Evolutionary conservation across 495 filamentous ascomycete genomes (phyloP).

Genomic region (Aspergillus affinis): DNA sequence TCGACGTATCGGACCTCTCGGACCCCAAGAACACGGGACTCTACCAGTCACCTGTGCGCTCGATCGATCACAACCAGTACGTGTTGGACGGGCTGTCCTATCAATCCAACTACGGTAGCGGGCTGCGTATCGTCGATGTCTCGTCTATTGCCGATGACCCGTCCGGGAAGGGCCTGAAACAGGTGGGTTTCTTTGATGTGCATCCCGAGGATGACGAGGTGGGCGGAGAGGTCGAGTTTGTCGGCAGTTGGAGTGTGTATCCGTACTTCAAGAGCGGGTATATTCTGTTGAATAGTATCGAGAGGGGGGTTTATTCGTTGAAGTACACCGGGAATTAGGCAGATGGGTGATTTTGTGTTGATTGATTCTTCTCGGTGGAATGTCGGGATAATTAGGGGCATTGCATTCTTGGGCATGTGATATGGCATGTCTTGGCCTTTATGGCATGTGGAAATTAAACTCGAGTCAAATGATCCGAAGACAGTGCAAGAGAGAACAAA

Average conservation of each 20-base stretch:
- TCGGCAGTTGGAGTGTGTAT: slow-evolving; percentile 21
- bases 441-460: no score
- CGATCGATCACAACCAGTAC: slow-evolving; percentile 26
- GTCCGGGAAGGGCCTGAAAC: slow-evolving; percentile 11
- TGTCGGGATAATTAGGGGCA: no score
- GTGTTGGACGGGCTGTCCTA: slow-evolving; percentile 21
- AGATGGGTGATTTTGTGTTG: background rate
- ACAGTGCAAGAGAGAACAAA: no score
- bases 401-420: no score
- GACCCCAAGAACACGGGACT: slow-evolving; percentile 19
- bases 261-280: slow-evolving; percentile 19
- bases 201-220: slow-evolving; percentile 20
- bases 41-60: slow-evolving; percentile 22
- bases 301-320: slow-evolving; percentile 20
- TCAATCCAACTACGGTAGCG: slow-evolving; percentile 22
- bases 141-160: slow-evolving; percentile 19
- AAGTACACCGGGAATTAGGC: slow-evolving; percentile 13
- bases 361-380: background rate
- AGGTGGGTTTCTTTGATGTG: slow-evolving; percentile 20
- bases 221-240: slow-evolving; percentile 19
- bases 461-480: no score
- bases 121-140: slow-evolving; percentile 22
- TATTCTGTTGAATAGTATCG: slow-evolving; percentile 22
- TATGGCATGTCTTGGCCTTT: no score
- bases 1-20: slow-evolving; percentile 19